Conservation (phyloP, 2,329 filamentous ascomycete genomes). For the Colletotrichum siamense region DNA sequence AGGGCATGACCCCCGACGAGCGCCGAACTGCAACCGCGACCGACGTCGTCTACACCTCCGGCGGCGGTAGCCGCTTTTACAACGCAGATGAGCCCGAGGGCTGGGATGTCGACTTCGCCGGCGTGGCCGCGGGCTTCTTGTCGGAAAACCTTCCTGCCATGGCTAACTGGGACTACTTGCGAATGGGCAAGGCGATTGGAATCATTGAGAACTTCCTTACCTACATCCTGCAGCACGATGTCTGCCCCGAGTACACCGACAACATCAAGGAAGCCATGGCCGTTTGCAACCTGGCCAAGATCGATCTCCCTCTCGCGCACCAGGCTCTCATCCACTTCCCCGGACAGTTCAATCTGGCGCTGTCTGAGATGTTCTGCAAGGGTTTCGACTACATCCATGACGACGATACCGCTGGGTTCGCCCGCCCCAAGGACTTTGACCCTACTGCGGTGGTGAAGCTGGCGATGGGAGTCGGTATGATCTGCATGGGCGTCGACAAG, state of each 20-base stretch:
- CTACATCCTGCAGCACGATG: constrained; percentile 83
- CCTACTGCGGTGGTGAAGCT: constrained; percentile 49
- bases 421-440: constrained; percentile 43
- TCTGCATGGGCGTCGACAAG: neutral
- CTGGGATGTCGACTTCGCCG: constrained; percentile 83
- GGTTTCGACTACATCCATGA: constrained; percentile 17
- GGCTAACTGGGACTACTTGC: constrained; percentile 58
- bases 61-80: constrained; percentile 54
- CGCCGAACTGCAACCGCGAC: constrained; percentile 69
- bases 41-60: constrained; percentile 60
- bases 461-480: constrained; percentile 43
- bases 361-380: constrained; percentile 68
- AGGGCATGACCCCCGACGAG: constrained; percentile 65
- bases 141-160: constrained; percentile 54
- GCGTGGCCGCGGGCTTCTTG: constrained; percentile 80
- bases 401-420: constrained; percentile 29
- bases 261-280: constrained; percentile 70
- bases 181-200: constrained; percentile 65
- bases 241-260: constrained; percentile 79
- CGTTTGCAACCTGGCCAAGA: constrained; percentile 70
- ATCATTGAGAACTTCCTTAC: constrained; percentile 87
- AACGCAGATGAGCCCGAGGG: constrained; percentile 52
- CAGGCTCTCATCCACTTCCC: constrained; percentile 63
- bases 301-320: constrained; percentile 68
- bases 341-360: constrained; percentile 81